phyloP scores from a whole-genome alignment of 129 eudicot genomes.

The carrot (Daucus carota) region DH1_v3.0 NC_030389.2:45272501-45273000 shows the following conservation, averaged over 20 bases:
- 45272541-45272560: background rate
- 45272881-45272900: conserved; percentile 10
- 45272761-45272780: background rate
- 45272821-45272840: background rate
- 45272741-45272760: background rate
- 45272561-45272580: background rate
- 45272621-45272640: conserved; percentile 69
- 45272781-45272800: background rate
- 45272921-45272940: conserved; percentile 9
- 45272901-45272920: conserved; percentile 14
- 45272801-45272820: background rate
- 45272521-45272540: conserved; percentile 73
- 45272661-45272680: conserved; percentile 97
- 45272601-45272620: conserved; percentile 43
- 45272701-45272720: conserved; percentile 11
- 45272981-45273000: conserved; percentile 1
- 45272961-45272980: conserved; percentile 11
- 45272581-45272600: background rate
- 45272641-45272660: conserved; percentile 90
- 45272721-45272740: background rate
- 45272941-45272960: conserved; percentile 12
- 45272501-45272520: conserved; percentile 88
- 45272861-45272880: conserved; percentile 7
- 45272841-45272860: conserved; percentile 7
- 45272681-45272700: conserved; percentile 15